Evolutionary conservation across 805 yeast species (phyloP), one percentile per base, ranked within the genome.

Genomic region (Tetrapisispora taiwanensis): DNA sequence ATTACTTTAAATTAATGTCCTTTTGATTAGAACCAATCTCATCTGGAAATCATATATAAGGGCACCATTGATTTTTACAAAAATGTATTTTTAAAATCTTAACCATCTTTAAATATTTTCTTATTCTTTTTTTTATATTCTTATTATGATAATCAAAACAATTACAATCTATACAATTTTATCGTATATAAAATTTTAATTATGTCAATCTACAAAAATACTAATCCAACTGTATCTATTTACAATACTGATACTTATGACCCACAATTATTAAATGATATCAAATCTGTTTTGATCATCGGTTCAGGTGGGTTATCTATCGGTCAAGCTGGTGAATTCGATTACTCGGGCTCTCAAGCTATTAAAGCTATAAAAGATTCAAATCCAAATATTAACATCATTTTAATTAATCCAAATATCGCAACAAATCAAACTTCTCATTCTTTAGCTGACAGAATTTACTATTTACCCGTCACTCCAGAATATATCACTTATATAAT

Each of bases 251-350:
- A 46, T 7, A 43, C 47, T 30, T 62, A 59, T 46, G 53, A 53
- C 19, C 66, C 66, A 9, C 58, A 62, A 48, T 46, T 63, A 39
- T 52, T 62, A 14, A 57, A 60, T 42, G 59, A 55, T 47, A 56
- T 62, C n/a, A 22, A 38, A 14, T 32, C 37, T n/a, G 97, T 92
- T 7, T 74, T 90, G 46, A 85, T 90, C 43, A 84, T 90, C 60
- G 98, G 98, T 10, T 90, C 97, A 7, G 98, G 98, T 59, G 98
- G 97, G 43, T 73, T 90, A 45, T 84, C 95, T 43, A 90, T 90
- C 63, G 97, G 97, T 48, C 97, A 90, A 69, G 97, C 97, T 42
- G 97, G 97, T 58, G 97, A 90, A 69, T 90, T 90, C 58, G 97
- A 90, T 68, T 90, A 90, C 66, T 83, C 95, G 44, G 95, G 97